A percentile compares a stretch with the other conserved stretches of the same genome.
Conservation (phyloP, 1,139 yeast species). For the Suhomyces bokatorum region DNA sequence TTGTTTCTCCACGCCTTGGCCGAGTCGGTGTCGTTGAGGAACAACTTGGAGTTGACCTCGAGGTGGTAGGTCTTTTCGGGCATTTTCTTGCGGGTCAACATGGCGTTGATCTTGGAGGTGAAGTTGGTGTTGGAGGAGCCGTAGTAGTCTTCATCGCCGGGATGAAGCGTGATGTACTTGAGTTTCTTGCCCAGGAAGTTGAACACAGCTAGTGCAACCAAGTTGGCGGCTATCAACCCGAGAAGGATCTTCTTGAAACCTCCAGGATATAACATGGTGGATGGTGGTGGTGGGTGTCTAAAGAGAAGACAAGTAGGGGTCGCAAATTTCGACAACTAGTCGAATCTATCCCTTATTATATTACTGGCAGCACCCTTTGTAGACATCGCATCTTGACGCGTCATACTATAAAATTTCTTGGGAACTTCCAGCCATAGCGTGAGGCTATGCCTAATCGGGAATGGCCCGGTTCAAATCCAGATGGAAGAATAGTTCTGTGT, state of each 20-base stretch:
- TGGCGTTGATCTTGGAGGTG: neutral
- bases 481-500: too few relatives aligned
- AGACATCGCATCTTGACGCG: too few relatives aligned
- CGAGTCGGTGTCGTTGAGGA: constrained; percentile 15
- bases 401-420: too few relatives aligned
- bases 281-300: too few relatives aligned
- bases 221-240: constrained; percentile 3
- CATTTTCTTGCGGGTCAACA: constrained; percentile 1
- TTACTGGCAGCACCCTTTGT: too few relatives aligned
- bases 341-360: too few relatives aligned
- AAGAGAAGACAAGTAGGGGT: neutral
- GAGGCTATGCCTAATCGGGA: neutral
- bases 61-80: constrained; percentile 1
- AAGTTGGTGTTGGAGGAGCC: neutral
- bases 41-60: constrained; percentile 6
- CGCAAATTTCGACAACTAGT: neutral
- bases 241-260: constrained; percentile 5
- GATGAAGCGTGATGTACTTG: neutral
- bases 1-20: constrained; percentile 13
- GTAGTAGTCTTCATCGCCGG: constrained; percentile 1
- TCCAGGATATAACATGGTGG: neutral
- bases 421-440: neutral
- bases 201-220: constrained; percentile 2
- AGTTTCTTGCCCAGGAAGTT: neutral
- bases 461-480: neutral